phyloP scores from a whole-genome alignment of 208 protist species.

The Trichomonas vaginalis region DNA sequence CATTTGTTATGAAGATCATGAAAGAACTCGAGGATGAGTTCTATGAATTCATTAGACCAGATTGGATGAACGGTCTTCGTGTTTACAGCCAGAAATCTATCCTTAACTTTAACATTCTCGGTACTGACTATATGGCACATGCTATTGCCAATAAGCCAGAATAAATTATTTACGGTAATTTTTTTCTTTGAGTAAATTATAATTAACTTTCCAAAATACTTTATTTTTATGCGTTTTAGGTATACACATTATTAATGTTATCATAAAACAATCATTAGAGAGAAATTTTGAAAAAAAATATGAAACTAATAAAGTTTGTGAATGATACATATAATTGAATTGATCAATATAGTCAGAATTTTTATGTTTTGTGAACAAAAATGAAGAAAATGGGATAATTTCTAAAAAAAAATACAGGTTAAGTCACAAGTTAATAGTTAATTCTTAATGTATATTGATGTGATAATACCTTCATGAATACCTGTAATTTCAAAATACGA shows the following conservation, averaged over 20 bases:
- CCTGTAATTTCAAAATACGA: not conserved
- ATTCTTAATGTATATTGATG: no score
- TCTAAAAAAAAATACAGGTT: not conserved
- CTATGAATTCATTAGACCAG: not conserved
- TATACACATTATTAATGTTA: no score
- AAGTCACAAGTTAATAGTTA: not conserved
- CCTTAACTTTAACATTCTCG: not conserved
- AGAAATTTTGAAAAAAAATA: no score
- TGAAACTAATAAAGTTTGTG: no score
- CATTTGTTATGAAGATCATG: not conserved
- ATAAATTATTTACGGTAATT: not conserved
- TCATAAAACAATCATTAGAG: no score
- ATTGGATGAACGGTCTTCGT: not conserved
- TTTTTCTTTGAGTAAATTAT: not conserved
- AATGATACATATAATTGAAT: no score
- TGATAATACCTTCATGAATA: not conserved
- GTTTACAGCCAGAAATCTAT: not conserved
- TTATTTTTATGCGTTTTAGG: not conserved
- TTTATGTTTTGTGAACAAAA: no score
- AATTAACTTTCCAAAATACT: not conserved
- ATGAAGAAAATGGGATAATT: not conserved
- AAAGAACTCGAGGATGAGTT: not conserved
- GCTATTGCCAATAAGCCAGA: not conserved
- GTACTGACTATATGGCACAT: not conserved
- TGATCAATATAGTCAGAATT: no score